These are phyloP conservation scores for Sclerotinia glacialis DNA, from an alignment of 2,329 filamentous ascomycete genomes.

Conservation along the genomic window DNA sequence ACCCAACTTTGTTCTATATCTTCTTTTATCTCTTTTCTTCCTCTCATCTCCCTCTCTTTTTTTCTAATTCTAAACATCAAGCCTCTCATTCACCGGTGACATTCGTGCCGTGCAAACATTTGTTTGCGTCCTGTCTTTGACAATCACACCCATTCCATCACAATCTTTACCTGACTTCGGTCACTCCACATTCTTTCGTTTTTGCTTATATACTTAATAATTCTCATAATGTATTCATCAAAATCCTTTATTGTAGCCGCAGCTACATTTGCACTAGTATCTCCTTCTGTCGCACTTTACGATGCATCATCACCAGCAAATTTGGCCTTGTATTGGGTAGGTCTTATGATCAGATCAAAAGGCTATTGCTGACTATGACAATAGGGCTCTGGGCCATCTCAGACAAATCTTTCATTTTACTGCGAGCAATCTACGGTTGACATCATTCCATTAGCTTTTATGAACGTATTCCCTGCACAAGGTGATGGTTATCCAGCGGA, in stretches of 20 bases:
- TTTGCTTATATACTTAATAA: slow-evolving; percentile 25
- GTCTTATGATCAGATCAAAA: slow-evolving; percentile 1
- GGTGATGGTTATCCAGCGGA: slow-evolving; percentile 45
- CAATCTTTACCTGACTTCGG: slow-evolving; percentile 32
- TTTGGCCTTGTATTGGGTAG: slow-evolving; percentile 46
- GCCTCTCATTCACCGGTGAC: slow-evolving; percentile 28
- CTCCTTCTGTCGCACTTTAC: slow-evolving; percentile 35
- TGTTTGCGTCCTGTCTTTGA: slow-evolving; percentile 41
- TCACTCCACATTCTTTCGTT: slow-evolving; percentile 17
- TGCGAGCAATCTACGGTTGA: slow-evolving; percentile 44
- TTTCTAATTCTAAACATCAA: slow-evolving; percentile 27
- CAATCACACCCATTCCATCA: slow-evolving; percentile 32
- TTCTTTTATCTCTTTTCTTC: slow-evolving; percentile 21
- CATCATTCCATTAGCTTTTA: slow-evolving; percentile 46
- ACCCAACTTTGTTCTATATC: background rate
- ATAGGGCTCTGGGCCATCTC: slow-evolving; percentile 44
- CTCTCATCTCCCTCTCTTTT: slow-evolving; percentile 24
- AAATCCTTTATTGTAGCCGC: slow-evolving; percentile 32
- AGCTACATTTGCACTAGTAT: slow-evolving; percentile 33
- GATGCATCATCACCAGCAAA: slow-evolving; percentile 41
- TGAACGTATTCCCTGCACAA: slow-evolving; percentile 44
- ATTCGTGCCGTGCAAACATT: slow-evolving; percentile 37
- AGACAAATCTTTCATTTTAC: slow-evolving; percentile 41
- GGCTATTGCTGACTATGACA: slow-evolving; percentile 16
- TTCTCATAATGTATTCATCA: slow-evolving; percentile 37